Percentiles rank a stretch among this genome's conserved stretches.
These are phyloP conservation scores for Coemansia sp. DNA, from an alignment of 192 early-diverging fungal species.

Conservation along the genomic window DNA sequence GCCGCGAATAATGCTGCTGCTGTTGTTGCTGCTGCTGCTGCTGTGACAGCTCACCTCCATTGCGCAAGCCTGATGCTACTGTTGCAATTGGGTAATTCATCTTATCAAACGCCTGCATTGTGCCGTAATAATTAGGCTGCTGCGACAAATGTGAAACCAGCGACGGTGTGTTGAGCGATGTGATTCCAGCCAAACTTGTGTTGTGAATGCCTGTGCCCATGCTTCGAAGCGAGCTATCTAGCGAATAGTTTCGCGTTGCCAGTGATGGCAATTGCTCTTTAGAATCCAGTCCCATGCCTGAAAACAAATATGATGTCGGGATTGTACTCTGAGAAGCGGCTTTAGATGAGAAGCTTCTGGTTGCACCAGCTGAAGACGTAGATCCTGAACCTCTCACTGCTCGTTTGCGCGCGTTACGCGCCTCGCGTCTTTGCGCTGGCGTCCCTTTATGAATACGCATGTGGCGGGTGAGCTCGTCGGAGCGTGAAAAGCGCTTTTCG, in stretches of 20 bases:
- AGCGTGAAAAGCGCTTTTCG: conserved; percentile 74
- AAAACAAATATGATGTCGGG: conserved; percentile 7
- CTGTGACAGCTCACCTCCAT: conserved; percentile 1
- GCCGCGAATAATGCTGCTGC: conserved; percentile 8
- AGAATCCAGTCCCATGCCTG: neutral
- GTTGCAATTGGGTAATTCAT: conserved; percentile 21
- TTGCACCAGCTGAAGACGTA: neutral
- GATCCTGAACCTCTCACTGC: conserved; percentile 23
- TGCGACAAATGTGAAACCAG: conserved; percentile 23
- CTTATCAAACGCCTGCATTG: conserved; percentile 37
- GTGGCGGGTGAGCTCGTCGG: conserved; percentile 77
- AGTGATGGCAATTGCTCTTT: conserved; percentile 1
- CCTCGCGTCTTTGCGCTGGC: conserved; percentile 40
- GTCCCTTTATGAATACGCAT: conserved; percentile 49
- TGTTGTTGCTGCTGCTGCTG: conserved; percentile 4
- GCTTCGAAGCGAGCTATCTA: conserved; percentile 13
- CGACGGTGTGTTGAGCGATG: conserved; percentile 16
- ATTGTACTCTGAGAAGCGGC: conserved; percentile 1
- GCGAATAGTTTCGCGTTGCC: conserved; percentile 7
- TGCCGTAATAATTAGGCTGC: conserved; percentile 26
- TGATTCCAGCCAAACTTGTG: conserved; percentile 30
- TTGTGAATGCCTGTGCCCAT: conserved; percentile 14
- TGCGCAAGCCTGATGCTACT: neutral
- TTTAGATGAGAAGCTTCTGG: neutral
- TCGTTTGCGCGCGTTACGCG: conserved; percentile 34